These are phyloP conservation scores for Talaromyces sp. DNA, from an alignment of 2,329 filamentous ascomycete genomes.

Conservation along the genomic window DNA sequence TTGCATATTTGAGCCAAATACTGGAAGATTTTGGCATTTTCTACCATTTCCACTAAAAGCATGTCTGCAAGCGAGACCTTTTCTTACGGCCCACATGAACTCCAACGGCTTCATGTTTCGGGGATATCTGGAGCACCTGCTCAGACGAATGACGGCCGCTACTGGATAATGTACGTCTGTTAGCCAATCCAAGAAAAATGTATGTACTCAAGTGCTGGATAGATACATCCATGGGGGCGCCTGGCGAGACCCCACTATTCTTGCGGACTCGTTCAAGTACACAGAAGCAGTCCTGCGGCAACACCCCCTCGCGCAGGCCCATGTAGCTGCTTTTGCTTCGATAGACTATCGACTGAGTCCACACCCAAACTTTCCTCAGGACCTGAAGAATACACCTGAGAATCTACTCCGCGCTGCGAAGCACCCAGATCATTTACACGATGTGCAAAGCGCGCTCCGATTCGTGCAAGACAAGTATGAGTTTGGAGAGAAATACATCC, in stretches of 20 bases:
- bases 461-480: constrained; percentile 37
- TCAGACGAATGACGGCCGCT: constrained; percentile 12
- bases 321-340: constrained; percentile 38
- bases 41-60: not conserved
- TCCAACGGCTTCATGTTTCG: constrained; percentile 31
- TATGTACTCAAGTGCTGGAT: not conserved
- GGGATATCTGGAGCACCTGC: constrained; percentile 13
- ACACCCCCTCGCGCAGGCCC: constrained; percentile 13
- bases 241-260: constrained; percentile 42
- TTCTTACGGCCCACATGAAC: constrained; percentile 20
- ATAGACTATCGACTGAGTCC: constrained; percentile 44
- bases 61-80: constrained; percentile 7
- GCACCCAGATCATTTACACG: constrained; percentile 42
- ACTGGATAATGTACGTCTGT: constrained; percentile 36
- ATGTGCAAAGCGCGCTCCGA: constrained; percentile 34
- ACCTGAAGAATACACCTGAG: constrained; percentile 19
- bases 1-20: not conserved
- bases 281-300: constrained; percentile 28
- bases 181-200: not conserved
- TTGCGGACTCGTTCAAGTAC: constrained; percentile 28
- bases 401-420: constrained; percentile 29
- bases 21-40: not conserved
- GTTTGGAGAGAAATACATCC: constrained; percentile 36
- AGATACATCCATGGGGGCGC: constrained; percentile 47
- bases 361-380: constrained; percentile 36